Percentiles rank a stretch among this genome's conserved stretches.
Conservation (phyloP, 495 filamentous ascomycete species). For the Tuber calosporum region DNA sequence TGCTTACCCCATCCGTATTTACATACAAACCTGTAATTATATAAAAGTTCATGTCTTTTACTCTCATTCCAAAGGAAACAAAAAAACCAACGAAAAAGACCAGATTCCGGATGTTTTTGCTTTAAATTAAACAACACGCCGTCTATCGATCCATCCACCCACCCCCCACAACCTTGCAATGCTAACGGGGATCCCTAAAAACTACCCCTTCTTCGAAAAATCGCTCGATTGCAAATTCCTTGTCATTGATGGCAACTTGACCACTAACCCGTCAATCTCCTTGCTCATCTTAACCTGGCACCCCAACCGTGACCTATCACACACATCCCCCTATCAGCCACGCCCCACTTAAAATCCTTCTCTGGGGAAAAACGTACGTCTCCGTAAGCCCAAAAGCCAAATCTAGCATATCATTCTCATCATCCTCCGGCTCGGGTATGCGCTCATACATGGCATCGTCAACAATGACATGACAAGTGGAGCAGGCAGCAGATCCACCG, state of each 20-base stretch:
- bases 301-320: slow-evolving; percentile 62
- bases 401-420: slow-evolving; percentile 99
- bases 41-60: not conserved
- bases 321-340: not conserved
- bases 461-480: slow-evolving; percentile 92
- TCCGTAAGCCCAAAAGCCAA: slow-evolving; percentile 92
- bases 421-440: slow-evolving; percentile 87
- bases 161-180: slow-evolving; percentile 9
- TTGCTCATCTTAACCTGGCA: slow-evolving; percentile 90
- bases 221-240: slow-evolving; percentile 93
- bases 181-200: not conserved
- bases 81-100: not conserved
- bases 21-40: not conserved
- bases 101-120: not conserved
- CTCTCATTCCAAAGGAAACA: not conserved
- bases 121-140: not conserved
- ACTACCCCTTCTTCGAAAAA: slow-evolving; percentile 49
- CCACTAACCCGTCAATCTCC: slow-evolving; percentile 76
- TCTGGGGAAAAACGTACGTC: slow-evolving; percentile 47
- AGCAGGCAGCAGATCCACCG: slow-evolving; percentile 92
- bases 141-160: not conserved
- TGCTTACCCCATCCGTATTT: not conserved
- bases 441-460: slow-evolving; percentile 78
- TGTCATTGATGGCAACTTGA: slow-evolving; percentile 85
- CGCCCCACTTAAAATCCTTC: not conserved